phyloP scores from a whole-genome alignment of 306 rosid species.

The Trifolium fragiferum region DNA sequence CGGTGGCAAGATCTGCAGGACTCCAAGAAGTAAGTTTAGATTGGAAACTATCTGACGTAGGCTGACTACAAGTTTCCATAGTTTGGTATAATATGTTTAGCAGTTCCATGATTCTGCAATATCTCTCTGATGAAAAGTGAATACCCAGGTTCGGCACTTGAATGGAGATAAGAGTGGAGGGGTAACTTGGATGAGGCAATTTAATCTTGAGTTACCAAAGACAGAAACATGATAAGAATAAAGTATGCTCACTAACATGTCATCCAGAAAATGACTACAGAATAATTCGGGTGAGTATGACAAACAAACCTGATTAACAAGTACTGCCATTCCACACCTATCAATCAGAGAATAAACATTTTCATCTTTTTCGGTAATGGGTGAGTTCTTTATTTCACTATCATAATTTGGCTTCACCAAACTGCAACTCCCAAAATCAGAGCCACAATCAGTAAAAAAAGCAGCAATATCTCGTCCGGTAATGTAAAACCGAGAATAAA shows the following conservation, averaged over 20 bases:
- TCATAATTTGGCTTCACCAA: conserved; percentile 51
- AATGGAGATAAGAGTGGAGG: conserved; percentile 82
- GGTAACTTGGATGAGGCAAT: conserved; percentile 93
- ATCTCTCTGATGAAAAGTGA: conserved; percentile 90
- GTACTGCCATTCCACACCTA: conserved; percentile 95
- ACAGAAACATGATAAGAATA: conserved; percentile 33
- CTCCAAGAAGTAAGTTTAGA: conserved; percentile 70
- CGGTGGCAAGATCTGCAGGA: conserved; percentile 68
- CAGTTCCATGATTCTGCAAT: conserved; percentile 74
- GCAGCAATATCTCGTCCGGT: conserved; percentile 97
- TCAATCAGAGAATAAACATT: conserved; percentile 77
- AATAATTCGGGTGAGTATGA: conserved; percentile 10
- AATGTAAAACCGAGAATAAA: conserved; percentile 82
- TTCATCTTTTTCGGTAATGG: conserved; percentile 45
- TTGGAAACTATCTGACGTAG: conserved; percentile 56
- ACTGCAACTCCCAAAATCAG: conserved; percentile 66
- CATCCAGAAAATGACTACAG: conserved; percentile 19
- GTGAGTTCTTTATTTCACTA: conserved; percentile 45
- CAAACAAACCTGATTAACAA: conserved; percentile 80
- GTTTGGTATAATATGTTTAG: conserved; percentile 62
- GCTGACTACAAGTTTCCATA: conserved; percentile 67
- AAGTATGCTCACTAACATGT: conserved; percentile 8
- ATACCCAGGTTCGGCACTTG: conserved; percentile 95
- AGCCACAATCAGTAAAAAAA: conserved; percentile 77
- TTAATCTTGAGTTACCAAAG: conserved; percentile 63